Conservation (phyloP, 345 rosid species). For the Brassica napus region DNA sequence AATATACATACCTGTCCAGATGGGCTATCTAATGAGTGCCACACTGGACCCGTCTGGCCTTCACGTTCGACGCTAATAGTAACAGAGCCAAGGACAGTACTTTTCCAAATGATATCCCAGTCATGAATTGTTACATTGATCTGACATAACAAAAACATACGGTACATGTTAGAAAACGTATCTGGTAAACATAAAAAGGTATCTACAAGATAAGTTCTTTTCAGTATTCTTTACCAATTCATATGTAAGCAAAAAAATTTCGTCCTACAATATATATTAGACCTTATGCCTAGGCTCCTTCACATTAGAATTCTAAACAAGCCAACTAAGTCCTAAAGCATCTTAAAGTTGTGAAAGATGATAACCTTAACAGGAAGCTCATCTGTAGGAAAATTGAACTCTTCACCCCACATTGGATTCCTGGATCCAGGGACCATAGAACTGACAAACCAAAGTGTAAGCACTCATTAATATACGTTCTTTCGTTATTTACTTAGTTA, state of each 20-base stretch:
- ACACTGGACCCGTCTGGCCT: constrained; percentile 85
- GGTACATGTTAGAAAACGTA: constrained; percentile 10
- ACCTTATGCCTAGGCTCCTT: neutral
- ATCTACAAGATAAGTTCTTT: neutral
- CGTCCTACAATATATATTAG: neutral
- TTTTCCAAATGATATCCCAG: constrained; percentile 99
- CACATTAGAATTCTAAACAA: neutral
- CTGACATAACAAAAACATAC: constrained; percentile 45
- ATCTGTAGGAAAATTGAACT: constrained; percentile 84
- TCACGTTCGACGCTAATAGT: constrained; percentile 81
- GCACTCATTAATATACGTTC: constrained; percentile 14
- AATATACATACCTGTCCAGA: constrained; percentile 83
- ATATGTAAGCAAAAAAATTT: neutral
- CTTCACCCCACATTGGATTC: constrained; percentile 99
- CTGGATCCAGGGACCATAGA: constrained; percentile 98
- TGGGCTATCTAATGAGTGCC: constrained; percentile 86
- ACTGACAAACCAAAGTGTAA: constrained; percentile 39
- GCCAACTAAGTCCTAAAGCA: neutral
- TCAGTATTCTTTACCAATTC: neutral
- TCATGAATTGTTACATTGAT: constrained; percentile 94
- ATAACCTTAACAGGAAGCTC: constrained; percentile 90
- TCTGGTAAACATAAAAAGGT: neutral
- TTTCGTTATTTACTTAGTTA: neutral
- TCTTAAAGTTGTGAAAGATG: constrained; percentile 8
- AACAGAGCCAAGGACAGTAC: constrained; percentile 95